Conservation (phyloP, 371 early-diverging fungal genomes). For the Paraphysoderma sedebokerense region DNA sequence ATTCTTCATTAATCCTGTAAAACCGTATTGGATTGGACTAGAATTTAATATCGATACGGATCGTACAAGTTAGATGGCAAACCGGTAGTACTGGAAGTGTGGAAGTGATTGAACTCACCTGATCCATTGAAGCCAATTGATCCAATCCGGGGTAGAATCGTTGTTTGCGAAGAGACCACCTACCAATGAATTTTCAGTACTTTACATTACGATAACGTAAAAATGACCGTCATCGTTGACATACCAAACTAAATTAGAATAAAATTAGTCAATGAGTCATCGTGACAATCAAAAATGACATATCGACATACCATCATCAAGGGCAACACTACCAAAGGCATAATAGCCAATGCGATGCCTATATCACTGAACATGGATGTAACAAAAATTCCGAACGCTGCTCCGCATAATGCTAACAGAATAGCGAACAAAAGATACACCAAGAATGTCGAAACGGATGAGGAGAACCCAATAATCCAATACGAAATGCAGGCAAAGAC, state of each 20-base stretch:
- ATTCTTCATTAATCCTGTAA: not conserved
- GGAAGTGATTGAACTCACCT: not conserved
- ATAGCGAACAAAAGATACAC: slow-evolving; percentile 12
- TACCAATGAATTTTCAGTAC: not conserved
- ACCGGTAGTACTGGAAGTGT: not conserved
- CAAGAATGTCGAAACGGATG: slow-evolving; percentile 17
- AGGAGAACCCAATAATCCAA: slow-evolving; percentile 30
- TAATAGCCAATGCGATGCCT: not conserved
- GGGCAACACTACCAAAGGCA: slow-evolving; percentile 20
- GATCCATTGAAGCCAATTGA: not conserved
- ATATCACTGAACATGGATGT: slow-evolving; percentile 20
- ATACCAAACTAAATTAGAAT: too few relatives aligned
- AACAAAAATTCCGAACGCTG: slow-evolving; percentile 28
- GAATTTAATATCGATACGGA: too few relatives aligned
- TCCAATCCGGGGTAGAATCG: not conserved
- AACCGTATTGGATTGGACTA: not conserved
- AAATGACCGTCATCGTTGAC: not conserved
- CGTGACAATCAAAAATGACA: too few relatives aligned
- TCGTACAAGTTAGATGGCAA: too few relatives aligned
- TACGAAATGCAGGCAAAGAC: slow-evolving; percentile 26
- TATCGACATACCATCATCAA: slow-evolving; percentile 25
- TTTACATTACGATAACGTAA: not conserved
- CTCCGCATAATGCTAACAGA: slow-evolving; percentile 14
- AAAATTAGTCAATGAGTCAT: too few relatives aligned
- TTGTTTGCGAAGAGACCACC: not conserved